Conservation (phyloP, 2,329 filamentous ascomycete species). For the Epicoccum sorghinum region DNA sequence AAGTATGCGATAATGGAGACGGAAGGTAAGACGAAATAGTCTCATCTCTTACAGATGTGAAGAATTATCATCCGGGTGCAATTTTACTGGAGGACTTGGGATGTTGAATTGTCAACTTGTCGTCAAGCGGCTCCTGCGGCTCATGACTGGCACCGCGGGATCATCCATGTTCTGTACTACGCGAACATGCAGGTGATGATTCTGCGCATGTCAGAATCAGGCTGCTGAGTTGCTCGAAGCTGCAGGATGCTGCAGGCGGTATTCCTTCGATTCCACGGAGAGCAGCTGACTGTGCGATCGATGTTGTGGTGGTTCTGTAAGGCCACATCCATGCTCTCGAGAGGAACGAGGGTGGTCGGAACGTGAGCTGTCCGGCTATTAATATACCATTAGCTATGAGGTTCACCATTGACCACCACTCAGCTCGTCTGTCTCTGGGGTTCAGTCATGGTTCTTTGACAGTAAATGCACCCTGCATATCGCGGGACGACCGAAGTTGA, state of each 20-base stretch:
- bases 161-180: conserved; percentile 13
- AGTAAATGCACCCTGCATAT: conserved; percentile 5
- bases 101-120: neutral
- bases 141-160: conserved; percentile 11
- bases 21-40: neutral
- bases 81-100: conserved; percentile 1
- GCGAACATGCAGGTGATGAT: conserved; percentile 16
- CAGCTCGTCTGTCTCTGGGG: conserved; percentile 11
- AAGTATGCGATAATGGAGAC: neutral
- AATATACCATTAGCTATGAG: conserved; percentile 18
- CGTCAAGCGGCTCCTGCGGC: conserved; percentile 10
- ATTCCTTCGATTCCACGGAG: neutral
- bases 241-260: conserved; percentile 1
- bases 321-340: conserved; percentile 25
- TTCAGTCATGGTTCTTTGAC: conserved; percentile 1
- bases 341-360: conserved; percentile 20
- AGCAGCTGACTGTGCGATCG: conserved; percentile 1
- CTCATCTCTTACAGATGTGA: neutral
- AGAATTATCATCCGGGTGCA: conserved; percentile 6
- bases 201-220: conserved; percentile 12
- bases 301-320: conserved; percentile 2
- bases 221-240: conserved; percentile 4
- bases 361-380: conserved; percentile 20
- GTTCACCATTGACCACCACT: conserved; percentile 3
- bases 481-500: conserved; percentile 13